Evolutionary conservation across 176 grass and related monocot species (phyloP).

Genomic region (Musa itinerans): DNA sequence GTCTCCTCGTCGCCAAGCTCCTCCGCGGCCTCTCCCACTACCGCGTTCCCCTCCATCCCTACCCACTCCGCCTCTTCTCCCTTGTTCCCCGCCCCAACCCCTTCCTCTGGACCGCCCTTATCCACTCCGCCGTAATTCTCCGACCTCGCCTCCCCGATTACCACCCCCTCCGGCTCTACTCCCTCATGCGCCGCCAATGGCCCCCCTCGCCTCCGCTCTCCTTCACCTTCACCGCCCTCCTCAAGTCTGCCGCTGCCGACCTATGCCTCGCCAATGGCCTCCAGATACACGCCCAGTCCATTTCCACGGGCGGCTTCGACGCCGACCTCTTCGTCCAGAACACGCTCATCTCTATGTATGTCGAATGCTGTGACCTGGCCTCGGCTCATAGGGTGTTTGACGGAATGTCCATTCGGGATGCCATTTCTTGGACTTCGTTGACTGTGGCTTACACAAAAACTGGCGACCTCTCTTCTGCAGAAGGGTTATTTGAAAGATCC

Average conservation of each 20-base stretch:
- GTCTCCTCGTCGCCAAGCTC: conserved; percentile 23
- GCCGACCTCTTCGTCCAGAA: conserved; percentile 45
- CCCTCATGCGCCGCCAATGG: not conserved
- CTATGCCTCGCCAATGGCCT: conserved; percentile 21
- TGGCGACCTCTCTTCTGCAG: conserved; percentile 26
- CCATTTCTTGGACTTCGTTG: conserved; percentile 48
- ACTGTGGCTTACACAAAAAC: conserved; percentile 39
- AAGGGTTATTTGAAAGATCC: conserved; percentile 32
- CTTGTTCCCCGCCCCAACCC: conserved; percentile 28
- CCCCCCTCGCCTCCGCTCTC: conserved; percentile 28
- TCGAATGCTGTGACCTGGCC: conserved; percentile 9
- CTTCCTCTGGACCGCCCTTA: conserved; percentile 28
- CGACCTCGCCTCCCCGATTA: conserved; percentile 26
- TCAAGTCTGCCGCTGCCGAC: conserved; percentile 12
- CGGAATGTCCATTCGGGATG: conserved; percentile 38
- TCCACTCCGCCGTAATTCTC: conserved; percentile 24
- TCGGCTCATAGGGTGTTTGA: conserved; percentile 44
- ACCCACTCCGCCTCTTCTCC: conserved; percentile 30
- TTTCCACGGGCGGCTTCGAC: conserved; percentile 34
- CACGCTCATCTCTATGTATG: conserved; percentile 35
- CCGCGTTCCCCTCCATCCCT: not conserved
- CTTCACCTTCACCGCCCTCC: conserved; percentile 27
- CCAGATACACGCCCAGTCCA: conserved; percentile 2
- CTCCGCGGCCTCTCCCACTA: not conserved
- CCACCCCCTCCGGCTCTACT: conserved; percentile 32